Percentiles rank a stretch among this genome's conserved stretches.
These are phyloP conservation scores for Ammopiptanthus mongolicus DNA, from an alignment of 306 rosid genomes.

Conservation along the genomic window DNA sequence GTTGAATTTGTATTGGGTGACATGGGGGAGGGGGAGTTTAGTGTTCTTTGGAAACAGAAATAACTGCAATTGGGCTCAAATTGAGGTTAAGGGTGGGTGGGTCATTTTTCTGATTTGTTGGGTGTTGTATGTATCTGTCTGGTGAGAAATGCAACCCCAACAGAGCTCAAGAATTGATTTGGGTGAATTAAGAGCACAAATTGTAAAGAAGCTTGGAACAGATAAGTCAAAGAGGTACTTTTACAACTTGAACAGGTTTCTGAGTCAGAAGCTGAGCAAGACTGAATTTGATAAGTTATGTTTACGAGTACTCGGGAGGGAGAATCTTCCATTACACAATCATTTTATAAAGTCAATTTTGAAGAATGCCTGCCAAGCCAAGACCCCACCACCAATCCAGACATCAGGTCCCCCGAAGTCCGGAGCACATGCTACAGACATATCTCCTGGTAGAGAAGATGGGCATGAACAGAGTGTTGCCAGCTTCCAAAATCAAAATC, in stretches of 20 bases:
- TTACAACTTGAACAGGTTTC: constrained; percentile 61
- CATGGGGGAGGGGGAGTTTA: constrained; percentile 47
- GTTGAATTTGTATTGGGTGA: constrained; percentile 36
- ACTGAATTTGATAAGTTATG: constrained; percentile 74
- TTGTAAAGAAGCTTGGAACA: constrained; percentile 77
- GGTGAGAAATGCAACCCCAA: constrained; percentile 93
- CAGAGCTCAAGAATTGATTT: constrained; percentile 87
- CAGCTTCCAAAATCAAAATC: constrained; percentile 54
- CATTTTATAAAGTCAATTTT: constrained; percentile 73
- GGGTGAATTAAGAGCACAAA: constrained; percentile 75
- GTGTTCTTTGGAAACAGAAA: constrained; percentile 49
- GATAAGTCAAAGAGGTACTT: constrained; percentile 76
- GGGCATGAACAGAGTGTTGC: constrained; percentile 60
- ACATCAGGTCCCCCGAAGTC: constrained; percentile 48
- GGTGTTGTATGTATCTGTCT: constrained; percentile 66
- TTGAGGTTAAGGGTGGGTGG: constrained; percentile 44
- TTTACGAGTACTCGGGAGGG: constrained; percentile 70
- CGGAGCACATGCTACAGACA: constrained; percentile 42
- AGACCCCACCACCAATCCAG: constrained; percentile 69
- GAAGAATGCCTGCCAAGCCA: constrained; percentile 86
- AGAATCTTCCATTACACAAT: constrained; percentile 82
- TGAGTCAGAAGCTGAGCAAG: constrained; percentile 88
- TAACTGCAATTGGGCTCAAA: constrained; percentile 39
- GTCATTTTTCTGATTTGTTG: constrained; percentile 40
- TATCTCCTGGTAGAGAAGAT: constrained; percentile 73